These are phyloP conservation scores for Leccinum subgranulosum DNA, from an alignment of 768 basidiomycete genomes.

Conservation along the genomic window DNA sequence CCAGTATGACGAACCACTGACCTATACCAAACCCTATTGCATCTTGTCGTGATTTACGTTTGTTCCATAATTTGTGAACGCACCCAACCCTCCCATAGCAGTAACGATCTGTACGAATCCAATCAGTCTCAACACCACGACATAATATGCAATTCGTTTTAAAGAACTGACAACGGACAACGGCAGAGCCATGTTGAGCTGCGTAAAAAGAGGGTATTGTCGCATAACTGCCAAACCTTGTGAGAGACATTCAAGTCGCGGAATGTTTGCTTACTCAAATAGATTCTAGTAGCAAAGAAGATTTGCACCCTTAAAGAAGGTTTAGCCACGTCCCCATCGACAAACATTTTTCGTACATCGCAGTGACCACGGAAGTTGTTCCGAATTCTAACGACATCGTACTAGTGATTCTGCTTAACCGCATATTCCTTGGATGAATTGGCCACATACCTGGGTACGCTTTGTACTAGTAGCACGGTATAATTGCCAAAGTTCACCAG, in stretches of 20 bases:
- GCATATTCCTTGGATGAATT: background rate
- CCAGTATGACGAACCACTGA: background rate
- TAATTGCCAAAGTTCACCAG: slow-evolving; percentile 3
- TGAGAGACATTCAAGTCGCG: background rate
- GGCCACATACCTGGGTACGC: background rate
- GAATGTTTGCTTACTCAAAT: slow-evolving; percentile 2
- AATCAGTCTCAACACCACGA: background rate
- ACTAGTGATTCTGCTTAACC: background rate
- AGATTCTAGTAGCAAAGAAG: slow-evolving; percentile 8
- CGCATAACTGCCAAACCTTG: slow-evolving; percentile 1
- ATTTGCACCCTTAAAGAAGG: slow-evolving; percentile 4
- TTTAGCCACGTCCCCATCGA: background rate
- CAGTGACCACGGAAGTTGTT: background rate
- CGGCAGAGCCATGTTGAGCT: background rate
- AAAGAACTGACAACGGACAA: slow-evolving; percentile 4
- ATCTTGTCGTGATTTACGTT: background rate
- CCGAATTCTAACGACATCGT: slow-evolving; percentile 2
- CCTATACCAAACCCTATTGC: slow-evolving; percentile 6
- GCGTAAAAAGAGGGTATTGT: slow-evolving; percentile 2
- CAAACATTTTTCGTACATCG: background rate
- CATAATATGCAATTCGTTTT: background rate
- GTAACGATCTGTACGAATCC: slow-evolving; percentile 1
- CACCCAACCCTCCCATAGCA: slow-evolving; percentile 3
- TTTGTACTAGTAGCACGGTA: background rate
- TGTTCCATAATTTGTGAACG: background rate